Evolutionary conservation across 257 asterid genomes (phyloP).

Genomic region (Datura wrightii): DNA sequence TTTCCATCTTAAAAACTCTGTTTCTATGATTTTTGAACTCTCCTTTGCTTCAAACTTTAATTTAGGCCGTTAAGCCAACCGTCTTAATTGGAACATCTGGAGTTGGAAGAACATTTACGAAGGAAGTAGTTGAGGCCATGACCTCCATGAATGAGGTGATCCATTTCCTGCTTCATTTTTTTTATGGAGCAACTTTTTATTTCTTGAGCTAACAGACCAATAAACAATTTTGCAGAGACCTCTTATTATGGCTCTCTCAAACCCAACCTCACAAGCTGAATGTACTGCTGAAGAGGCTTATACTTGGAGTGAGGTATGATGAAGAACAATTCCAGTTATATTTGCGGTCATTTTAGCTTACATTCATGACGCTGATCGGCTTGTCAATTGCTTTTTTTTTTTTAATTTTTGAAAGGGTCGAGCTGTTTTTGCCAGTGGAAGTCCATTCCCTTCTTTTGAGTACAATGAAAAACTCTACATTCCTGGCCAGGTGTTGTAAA

Average conservation of each 20-base stretch:
- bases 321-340: background rate
- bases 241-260: slow-evolving; percentile 95
- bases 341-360: background rate
- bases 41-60: slow-evolving; percentile 12
- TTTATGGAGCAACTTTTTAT: background rate
- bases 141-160: slow-evolving; percentile 74
- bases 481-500: slow-evolving; percentile 84
- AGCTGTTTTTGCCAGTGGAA: slow-evolving; percentile 88
- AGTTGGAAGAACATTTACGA: slow-evolving; percentile 81
- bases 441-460: slow-evolving; percentile 92
- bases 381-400: slow-evolving; percentile 15
- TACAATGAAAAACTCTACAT: slow-evolving; percentile 60
- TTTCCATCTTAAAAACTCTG: background rate
- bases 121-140: slow-evolving; percentile 91
- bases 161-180: slow-evolving; percentile 24
- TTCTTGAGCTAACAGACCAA: slow-evolving; percentile 1
- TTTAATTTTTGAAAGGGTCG: slow-evolving; percentile 76
- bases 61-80: slow-evolving; percentile 88
- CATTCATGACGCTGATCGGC: background rate
- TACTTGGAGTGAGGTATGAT: slow-evolving; percentile 83
- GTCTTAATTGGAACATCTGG: slow-evolving; percentile 96
- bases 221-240: slow-evolving; percentile 65
- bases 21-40: background rate
- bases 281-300: slow-evolving; percentile 99
- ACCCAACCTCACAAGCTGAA: slow-evolving; percentile 97